phyloP scores from a whole-genome alignment of 1,284 basidiomycete genomes.

The Apiotrichum mycotoxinovorans region DNA sequence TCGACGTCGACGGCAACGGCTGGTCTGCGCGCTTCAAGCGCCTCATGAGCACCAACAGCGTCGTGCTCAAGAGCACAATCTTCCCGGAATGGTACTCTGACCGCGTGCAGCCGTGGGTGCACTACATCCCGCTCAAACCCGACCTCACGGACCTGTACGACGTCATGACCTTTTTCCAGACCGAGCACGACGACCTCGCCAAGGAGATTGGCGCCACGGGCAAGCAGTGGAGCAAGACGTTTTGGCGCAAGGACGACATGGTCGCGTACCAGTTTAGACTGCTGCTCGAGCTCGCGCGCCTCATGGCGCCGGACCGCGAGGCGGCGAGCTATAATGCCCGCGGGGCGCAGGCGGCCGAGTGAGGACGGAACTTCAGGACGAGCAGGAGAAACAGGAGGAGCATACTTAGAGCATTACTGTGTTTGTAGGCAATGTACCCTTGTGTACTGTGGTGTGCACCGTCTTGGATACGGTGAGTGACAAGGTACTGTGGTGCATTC shows the following conservation, averaged over 20 bases:
- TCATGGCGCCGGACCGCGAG: conserved; percentile 28
- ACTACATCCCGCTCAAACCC: conserved; percentile 52
- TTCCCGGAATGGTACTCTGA: conserved; percentile 53
- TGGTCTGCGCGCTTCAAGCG: conserved; percentile 50
- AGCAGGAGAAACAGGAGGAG: too few species aligned
- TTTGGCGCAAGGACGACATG: conserved; percentile 65
- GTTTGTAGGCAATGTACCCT: too few species aligned
- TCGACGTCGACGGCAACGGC: conserved; percentile 49
- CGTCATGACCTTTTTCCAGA: conserved; percentile 58
- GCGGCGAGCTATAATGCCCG: conserved; percentile 14
- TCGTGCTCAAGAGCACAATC: conserved; percentile 52
- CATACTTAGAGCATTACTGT: too few species aligned
- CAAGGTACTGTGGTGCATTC: too few species aligned
- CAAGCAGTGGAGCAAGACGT: conserved; percentile 59
- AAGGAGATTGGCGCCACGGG: conserved; percentile 59
- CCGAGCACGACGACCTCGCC: conserved; percentile 58
- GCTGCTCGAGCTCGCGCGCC: conserved; percentile 33
- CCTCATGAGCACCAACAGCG: conserved; percentile 47
- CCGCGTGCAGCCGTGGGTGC: conserved; percentile 52
- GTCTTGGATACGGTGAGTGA: too few species aligned
- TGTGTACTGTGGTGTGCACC: too few species aligned
- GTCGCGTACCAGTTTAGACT: conserved; percentile 61
- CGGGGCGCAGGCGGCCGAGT: background rate
- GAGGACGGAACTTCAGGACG: too few species aligned
- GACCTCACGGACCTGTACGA: conserved; percentile 55